phyloP scores from a whole-genome alignment of 176 grass and related monocot genomes.

The Musa itinerans region DNA sequence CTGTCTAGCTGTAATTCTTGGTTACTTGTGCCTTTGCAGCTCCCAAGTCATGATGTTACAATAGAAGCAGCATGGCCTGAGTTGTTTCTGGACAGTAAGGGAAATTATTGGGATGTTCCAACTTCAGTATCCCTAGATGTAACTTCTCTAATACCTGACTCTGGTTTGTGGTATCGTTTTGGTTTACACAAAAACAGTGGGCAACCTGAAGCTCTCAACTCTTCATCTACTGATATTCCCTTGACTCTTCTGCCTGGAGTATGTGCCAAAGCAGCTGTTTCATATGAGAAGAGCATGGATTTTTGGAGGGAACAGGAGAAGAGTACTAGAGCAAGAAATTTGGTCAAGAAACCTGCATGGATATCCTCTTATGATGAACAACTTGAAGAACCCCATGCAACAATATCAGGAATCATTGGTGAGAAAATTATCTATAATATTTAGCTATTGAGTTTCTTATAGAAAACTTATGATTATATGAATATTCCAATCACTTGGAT shows the following conservation, averaged over 20 bases:
- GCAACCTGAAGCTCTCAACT: slow-evolving; percentile 20
- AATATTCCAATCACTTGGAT: neutral
- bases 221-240: neutral
- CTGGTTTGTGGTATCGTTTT: slow-evolving; percentile 24
- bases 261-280: slow-evolving; percentile 30
- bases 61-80: slow-evolving; percentile 25
- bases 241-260: slow-evolving; percentile 24
- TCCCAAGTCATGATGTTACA: slow-evolving; percentile 22
- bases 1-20: neutral
- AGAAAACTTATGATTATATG: neutral
- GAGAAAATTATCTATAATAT: neutral
- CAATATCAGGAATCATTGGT: slow-evolving; percentile 30
- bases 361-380: slow-evolving; percentile 12
- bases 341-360: neutral
- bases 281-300: slow-evolving; percentile 23
- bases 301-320: slow-evolving; percentile 26
- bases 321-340: neutral
- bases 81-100: slow-evolving; percentile 31
- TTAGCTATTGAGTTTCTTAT: neutral
- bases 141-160: slow-evolving; percentile 21
- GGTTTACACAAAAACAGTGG: slow-evolving; percentile 26
- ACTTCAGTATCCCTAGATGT: slow-evolving; percentile 26
- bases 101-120: slow-evolving; percentile 32
- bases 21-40: slow-evolving; percentile 5
- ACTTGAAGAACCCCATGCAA: slow-evolving; percentile 20